Evolutionary conservation across 306 rosid species (phyloP).

Genomic region (Malus sieversii): DNA sequence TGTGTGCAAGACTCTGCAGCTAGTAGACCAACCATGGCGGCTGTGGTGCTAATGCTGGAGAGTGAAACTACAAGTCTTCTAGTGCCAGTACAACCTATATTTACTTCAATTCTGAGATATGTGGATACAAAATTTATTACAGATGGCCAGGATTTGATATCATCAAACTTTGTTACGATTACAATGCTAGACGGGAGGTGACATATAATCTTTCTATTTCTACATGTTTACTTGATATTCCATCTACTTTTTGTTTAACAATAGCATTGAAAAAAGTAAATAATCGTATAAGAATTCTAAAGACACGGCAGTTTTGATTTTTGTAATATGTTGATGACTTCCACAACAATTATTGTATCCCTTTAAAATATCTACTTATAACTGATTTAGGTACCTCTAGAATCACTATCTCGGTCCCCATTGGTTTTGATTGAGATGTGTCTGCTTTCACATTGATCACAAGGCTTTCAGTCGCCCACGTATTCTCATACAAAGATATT

Average conservation of each 20-base stretch:
- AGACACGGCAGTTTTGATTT: no score
- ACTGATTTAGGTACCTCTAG: no score
- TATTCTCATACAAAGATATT: no score
- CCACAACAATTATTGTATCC: no score
- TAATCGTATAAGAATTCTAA: no score
- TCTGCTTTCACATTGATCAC: no score
- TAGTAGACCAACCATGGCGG: slow-evolving; percentile 63
- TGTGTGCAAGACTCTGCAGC: slow-evolving; percentile 85
- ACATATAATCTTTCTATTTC: background rate
- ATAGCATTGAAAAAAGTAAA: no score
- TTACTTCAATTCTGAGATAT: slow-evolving; percentile 43
- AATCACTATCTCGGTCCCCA: no score
- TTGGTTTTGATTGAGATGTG: no score
- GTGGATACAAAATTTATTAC: slow-evolving; percentile 34
- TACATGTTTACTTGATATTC: slow-evolving; percentile 6
- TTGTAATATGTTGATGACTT: no score
- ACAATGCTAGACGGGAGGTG: slow-evolving; percentile 53
- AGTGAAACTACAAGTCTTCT: slow-evolving; percentile 63
- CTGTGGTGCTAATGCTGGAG: slow-evolving; percentile 68
- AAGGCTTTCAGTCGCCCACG: no score
- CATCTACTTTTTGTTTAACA: background rate
- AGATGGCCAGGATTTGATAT: slow-evolving; percentile 38
- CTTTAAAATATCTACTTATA: no score
- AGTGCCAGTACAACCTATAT: slow-evolving; percentile 51
- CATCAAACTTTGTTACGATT: slow-evolving; percentile 51